Percentiles rank a stretch among this genome's conserved stretches.
These are phyloP conservation scores for Barnettozyma pratensis DNA, from an alignment of 805 yeast species.

Conservation along the genomic window DNA sequence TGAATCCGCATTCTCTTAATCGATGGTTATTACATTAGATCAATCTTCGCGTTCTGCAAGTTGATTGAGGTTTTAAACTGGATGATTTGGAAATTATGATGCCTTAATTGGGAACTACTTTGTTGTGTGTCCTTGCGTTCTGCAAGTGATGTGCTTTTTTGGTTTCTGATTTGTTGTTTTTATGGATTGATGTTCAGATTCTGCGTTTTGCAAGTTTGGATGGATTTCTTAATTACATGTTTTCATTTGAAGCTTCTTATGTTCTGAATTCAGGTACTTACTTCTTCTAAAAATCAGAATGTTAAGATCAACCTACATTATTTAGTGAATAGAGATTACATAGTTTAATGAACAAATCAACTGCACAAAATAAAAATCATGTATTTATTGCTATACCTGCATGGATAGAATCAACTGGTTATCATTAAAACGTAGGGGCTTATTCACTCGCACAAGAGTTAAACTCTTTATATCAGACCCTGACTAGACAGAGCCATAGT, in stretches of 20 bases:
- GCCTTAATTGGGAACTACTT: too few species aligned
- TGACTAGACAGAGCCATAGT: slow-evolving; percentile 22
- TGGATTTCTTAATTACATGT: background rate
- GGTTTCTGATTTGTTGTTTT: background rate
- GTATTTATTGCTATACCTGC: too few species aligned
- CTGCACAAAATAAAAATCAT: background rate
- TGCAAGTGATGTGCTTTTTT: background rate
- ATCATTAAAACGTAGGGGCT: background rate
- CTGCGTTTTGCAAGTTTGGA: slow-evolving; percentile 11
- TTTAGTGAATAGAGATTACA: background rate
- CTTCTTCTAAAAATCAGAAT: background rate
- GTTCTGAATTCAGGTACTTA: background rate
- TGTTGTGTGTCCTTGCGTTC: background rate
- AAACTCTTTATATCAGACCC: background rate
- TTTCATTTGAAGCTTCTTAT: background rate
- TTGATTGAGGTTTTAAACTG: too few species aligned
- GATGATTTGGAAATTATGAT: background rate
- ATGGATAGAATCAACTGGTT: background rate
- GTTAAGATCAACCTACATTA: background rate
- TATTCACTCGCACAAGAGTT: background rate
- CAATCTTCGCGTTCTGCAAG: too few species aligned
- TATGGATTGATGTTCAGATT: background rate
- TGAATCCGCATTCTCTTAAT: slow-evolving; percentile 1
- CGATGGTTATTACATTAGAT: background rate
- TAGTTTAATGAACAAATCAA: background rate